Percentiles rank a stretch among this genome's conserved stretches.
Conservation (phyloP, 164 flowering plant genomes). For the Aristolochia fimbriata region DNA sequence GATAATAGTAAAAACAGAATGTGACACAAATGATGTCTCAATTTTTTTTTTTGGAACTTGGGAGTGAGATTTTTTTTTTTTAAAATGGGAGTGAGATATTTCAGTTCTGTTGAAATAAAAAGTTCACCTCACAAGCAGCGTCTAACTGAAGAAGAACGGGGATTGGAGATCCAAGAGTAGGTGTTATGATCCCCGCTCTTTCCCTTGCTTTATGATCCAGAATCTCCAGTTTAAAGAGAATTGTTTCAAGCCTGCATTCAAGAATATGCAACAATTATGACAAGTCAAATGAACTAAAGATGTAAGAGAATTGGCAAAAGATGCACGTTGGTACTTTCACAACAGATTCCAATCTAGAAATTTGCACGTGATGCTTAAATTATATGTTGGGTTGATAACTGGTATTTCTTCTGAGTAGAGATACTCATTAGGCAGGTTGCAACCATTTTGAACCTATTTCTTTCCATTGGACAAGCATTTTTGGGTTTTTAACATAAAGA, state of each 20-base stretch:
- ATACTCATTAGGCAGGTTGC: too few relatives aligned
- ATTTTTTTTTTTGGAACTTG: background rate
- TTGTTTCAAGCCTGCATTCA: conserved; percentile 52
- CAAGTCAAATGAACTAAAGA: background rate
- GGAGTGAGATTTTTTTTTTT: background rate
- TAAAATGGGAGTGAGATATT: background rate
- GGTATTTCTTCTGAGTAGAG: too few relatives aligned
- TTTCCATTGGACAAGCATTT: too few relatives aligned
- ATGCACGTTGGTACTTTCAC: too few relatives aligned
- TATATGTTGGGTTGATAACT: too few relatives aligned
- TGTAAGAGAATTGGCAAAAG: background rate
- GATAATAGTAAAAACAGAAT: background rate
- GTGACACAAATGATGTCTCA: background rate
- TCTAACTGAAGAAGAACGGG: conserved; percentile 45
- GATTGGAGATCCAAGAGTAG: conserved; percentile 77
- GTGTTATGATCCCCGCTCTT: conserved; percentile 86
- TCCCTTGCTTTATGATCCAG: conserved; percentile 93
- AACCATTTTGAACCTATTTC: too few relatives aligned
- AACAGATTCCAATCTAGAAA: too few relatives aligned
- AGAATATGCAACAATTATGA: background rate
- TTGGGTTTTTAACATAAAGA: too few relatives aligned
- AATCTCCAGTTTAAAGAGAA: conserved; percentile 77
- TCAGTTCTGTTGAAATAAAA: background rate
- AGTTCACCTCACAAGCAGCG: conserved; percentile 9
- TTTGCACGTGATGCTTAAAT: too few relatives aligned